Evolutionary conservation across 164 flowering plant genomes (phyloP).

Genomic region (Kingdonia uniflora): DNA sequence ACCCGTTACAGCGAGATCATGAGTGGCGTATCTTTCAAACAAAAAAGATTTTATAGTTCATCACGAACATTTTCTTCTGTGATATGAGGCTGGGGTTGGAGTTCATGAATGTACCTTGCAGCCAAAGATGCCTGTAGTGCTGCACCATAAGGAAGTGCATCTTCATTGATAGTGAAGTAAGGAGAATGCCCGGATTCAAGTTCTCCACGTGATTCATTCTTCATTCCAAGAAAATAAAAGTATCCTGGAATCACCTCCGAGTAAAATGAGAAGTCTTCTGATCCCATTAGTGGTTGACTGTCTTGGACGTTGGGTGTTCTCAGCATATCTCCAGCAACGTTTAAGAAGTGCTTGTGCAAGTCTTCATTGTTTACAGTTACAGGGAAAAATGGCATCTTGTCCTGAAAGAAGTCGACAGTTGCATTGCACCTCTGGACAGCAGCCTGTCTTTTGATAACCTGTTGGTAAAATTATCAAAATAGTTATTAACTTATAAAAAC

Average conservation of each 20-base stretch:
- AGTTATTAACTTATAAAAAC: no score
- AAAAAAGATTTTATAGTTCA: slow-evolving; percentile 6
- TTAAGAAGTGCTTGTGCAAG: slow-evolving; percentile 23
- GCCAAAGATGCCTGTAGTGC: slow-evolving; percentile 55
- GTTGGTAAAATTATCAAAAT: background rate
- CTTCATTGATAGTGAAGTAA: slow-evolving; percentile 37
- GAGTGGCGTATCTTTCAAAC: no score
- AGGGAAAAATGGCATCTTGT: slow-evolving; percentile 32
- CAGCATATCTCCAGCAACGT: slow-evolving; percentile 22
- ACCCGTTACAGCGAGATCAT: no score
- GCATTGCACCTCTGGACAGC: slow-evolving; percentile 45
- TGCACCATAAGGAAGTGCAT: slow-evolving; percentile 52
- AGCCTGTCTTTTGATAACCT: slow-evolving; percentile 50
- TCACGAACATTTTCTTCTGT: slow-evolving; percentile 3
- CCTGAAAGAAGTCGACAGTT: slow-evolving; percentile 25
- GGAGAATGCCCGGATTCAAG: slow-evolving; percentile 37
- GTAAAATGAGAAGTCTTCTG: slow-evolving; percentile 62
- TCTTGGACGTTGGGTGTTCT: slow-evolving; percentile 24
- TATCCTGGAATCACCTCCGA: slow-evolving; percentile 40
- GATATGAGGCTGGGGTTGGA: slow-evolving; percentile 1
- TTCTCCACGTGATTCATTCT: slow-evolving; percentile 33
- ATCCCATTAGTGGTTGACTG: slow-evolving; percentile 33
- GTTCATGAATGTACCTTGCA: slow-evolving; percentile 25
- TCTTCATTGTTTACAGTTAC: slow-evolving; percentile 34
- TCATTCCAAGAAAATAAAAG: slow-evolving; percentile 33